phyloP scores from a whole-genome alignment of 805 yeast species.

The Pichia exigua region DNA sequence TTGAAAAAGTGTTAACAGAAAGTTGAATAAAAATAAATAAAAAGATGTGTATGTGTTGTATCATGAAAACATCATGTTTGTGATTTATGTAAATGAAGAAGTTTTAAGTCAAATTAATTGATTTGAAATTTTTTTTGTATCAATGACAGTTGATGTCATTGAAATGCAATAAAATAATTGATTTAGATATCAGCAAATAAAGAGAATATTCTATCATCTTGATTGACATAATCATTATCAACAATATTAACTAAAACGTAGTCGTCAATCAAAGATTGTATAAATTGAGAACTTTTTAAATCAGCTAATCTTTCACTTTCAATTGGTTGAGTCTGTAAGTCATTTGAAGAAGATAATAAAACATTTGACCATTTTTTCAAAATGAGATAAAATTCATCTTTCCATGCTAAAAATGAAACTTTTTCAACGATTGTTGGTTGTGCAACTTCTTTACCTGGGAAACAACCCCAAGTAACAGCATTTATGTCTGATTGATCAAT shows the following conservation, averaged over 20 bases:
- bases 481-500: constrained; percentile 60
- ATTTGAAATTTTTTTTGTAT: not conserved
- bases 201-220: constrained; percentile 48
- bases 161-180: not conserved
- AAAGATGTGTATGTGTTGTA: not conserved
- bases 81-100: not conserved
- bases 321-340: constrained; percentile 24
- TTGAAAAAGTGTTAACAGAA: not conserved
- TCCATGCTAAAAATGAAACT: constrained; percentile 92
- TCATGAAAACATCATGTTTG: not conserved
- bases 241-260: constrained; percentile 82
- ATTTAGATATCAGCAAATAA: constrained; percentile 29
- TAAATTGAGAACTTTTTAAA: constrained; percentile 30
- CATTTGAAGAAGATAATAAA: constrained; percentile 20
- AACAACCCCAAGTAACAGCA: constrained; percentile 98
- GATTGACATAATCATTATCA: constrained; percentile 63
- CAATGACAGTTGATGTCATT: constrained; percentile 15
- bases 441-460: constrained; percentile 89
- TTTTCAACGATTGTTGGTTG: constrained; percentile 96
- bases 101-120: not conserved
- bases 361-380: constrained; percentile 61
- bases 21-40: not conserved
- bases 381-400: constrained; percentile 85
- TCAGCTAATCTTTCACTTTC: constrained; percentile 12
- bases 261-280: constrained; percentile 42